These are phyloP conservation scores for Camellia sinensis DNA, from an alignment of 148 eudicot genomes.

Conservation along the genomic window DNA sequence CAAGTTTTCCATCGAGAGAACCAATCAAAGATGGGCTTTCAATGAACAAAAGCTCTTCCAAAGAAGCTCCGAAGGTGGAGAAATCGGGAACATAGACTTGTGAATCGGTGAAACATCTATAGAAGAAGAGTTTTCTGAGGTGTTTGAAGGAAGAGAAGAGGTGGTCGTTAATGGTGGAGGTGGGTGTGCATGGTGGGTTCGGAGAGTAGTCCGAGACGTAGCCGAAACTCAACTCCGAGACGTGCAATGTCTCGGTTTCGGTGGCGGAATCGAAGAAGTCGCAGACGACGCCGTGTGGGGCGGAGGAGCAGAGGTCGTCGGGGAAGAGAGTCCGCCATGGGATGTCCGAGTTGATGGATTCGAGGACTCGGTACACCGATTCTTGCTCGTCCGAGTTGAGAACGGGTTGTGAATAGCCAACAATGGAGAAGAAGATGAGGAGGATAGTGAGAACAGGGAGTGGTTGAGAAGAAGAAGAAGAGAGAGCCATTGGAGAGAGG, in stretches of 20 bases:
- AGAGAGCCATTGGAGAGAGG: not conserved
- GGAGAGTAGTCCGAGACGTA: slow-evolving; percentile 63
- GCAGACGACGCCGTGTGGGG: slow-evolving; percentile 87
- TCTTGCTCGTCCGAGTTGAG: slow-evolving; percentile 60
- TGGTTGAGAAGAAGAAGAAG: slow-evolving; percentile 3
- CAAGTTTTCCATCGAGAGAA: slow-evolving; percentile 29
- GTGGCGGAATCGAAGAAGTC: slow-evolving; percentile 34
- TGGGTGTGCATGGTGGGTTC: slow-evolving; percentile 58
- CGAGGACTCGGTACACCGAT: slow-evolving; percentile 58
- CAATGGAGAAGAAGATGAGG: slow-evolving; percentile 5
- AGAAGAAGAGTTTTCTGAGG: slow-evolving; percentile 72
- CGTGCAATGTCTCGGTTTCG: slow-evolving; percentile 28
- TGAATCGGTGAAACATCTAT: slow-evolving; percentile 55
- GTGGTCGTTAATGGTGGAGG: slow-evolving; percentile 40
- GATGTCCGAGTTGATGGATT: slow-evolving; percentile 54
- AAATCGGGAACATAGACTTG: slow-evolving; percentile 37
- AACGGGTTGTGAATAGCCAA: slow-evolving; percentile 28
- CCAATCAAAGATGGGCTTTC: slow-evolving; percentile 66
- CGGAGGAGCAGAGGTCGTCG: slow-evolving; percentile 70
- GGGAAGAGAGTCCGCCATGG: slow-evolving; percentile 70
- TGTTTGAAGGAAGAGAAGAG: slow-evolving; percentile 37
- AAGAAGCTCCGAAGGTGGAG: slow-evolving; percentile 17
- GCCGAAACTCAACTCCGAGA: slow-evolving; percentile 66
- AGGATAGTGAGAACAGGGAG: not conserved
- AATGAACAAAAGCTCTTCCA: slow-evolving; percentile 68